These are phyloP conservation scores for Persicaria maculosa DNA, from an alignment of 148 eudicot species.

Conservation along the genomic window DNA sequence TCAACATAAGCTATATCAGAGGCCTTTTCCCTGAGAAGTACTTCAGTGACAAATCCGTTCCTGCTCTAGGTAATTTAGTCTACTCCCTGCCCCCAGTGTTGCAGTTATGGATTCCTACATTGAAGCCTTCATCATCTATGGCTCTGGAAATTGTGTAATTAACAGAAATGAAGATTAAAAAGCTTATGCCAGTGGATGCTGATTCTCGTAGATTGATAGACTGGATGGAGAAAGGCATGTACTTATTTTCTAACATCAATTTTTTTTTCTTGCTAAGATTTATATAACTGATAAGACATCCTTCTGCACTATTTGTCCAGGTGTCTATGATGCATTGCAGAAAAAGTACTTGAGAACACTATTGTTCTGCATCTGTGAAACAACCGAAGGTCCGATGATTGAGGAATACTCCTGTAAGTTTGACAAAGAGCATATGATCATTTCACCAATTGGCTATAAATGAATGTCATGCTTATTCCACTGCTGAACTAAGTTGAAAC, in stretches of 20 bases:
- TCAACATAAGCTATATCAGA: slow-evolving; percentile 91
- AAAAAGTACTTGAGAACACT: slow-evolving; percentile 80
- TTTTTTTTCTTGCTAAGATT: neutral
- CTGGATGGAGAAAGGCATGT: slow-evolving; percentile 96
- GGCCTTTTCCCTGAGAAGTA: slow-evolving; percentile 95
- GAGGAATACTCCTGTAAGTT: slow-evolving; percentile 88
- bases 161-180: slow-evolving; percentile 95
- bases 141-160: neutral
- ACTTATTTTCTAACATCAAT: neutral
- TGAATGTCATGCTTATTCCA: neutral
- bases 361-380: slow-evolving; percentile 74
- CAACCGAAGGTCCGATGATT: slow-evolving; percentile 69
- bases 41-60: slow-evolving; percentile 82
- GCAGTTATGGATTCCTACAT: neutral
- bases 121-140: neutral
- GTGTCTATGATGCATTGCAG: slow-evolving; percentile 95
- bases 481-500: neutral
- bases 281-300: neutral
- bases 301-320: slow-evolving; percentile 26
- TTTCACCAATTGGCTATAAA: neutral
- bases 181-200: slow-evolving; percentile 85
- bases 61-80: slow-evolving; percentile 67
- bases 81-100: neutral
- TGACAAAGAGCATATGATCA: neutral
- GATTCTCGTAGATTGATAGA: slow-evolving; percentile 91